Conservation (phyloP, 306 rosid species). For the Fragaria vesca region DNA sequence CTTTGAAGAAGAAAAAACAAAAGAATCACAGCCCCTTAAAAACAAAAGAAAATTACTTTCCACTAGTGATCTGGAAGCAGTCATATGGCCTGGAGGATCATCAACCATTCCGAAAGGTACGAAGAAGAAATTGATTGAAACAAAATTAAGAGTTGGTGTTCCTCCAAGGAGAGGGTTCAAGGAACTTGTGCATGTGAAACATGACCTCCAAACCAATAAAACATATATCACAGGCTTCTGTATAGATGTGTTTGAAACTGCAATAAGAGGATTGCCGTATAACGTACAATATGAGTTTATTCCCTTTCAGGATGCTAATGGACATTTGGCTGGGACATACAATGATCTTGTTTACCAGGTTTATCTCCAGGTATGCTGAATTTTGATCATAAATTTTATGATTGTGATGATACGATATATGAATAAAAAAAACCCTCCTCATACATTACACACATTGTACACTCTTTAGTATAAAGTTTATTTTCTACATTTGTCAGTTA, state of each 20-base stretch:
- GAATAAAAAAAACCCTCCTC: not conserved
- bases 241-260: slow-evolving; percentile 21
- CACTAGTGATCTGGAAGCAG: not conserved
- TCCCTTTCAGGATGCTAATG: not conserved
- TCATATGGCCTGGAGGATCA: slow-evolving; percentile 16
- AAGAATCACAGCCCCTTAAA: not conserved
- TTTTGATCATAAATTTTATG: too few species aligned
- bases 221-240: slow-evolving; percentile 9
- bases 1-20: not conserved
- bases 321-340: not conserved
- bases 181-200: not conserved
- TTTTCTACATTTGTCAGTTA: not conserved
- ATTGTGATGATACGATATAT: too few species aligned
- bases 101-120: not conserved
- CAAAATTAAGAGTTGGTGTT: slow-evolving; percentile 17
- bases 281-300: slow-evolving; percentile 10
- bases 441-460: not conserved
- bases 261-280: not conserved
- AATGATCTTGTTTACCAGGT: slow-evolving; percentile 9
- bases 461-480: not conserved
- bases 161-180: not conserved
- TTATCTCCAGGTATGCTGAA: not conserved
- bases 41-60: not conserved
- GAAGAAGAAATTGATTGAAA: not conserved
- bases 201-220: not conserved